A percentile compares a stretch with the other conserved stretches of the same genome.
Conservation (phyloP, 352 stramenopile genomes). For the Globisporangium spiculum region DNA sequence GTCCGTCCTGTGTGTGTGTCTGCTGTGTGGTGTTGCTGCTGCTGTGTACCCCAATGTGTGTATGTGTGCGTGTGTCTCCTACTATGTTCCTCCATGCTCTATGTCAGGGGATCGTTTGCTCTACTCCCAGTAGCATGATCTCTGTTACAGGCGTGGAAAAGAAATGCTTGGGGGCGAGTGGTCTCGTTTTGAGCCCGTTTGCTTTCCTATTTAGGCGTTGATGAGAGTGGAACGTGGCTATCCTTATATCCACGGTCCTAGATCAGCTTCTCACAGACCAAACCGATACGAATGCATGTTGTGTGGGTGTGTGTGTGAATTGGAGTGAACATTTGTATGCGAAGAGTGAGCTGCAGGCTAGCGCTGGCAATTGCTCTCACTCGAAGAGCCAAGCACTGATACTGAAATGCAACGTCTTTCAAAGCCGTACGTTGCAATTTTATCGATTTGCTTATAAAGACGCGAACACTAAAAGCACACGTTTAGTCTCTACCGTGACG, state of each 20-base stretch:
- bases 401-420: slow-evolving; percentile 71
- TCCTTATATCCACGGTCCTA: slow-evolving; percentile 42
- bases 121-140: slow-evolving; percentile 54
- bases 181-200: slow-evolving; percentile 68
- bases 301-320: slow-evolving; percentile 4
- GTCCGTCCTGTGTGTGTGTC: background rate
- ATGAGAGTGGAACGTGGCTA: slow-evolving; percentile 69
- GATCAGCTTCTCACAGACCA: slow-evolving; percentile 75
- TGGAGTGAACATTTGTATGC: slow-evolving; percentile 3
- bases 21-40: background rate
- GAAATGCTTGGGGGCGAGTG: slow-evolving; percentile 59
- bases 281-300: background rate
- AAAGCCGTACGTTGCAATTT: slow-evolving; percentile 60
- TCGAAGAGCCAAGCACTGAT: slow-evolving; percentile 44
- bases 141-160: slow-evolving; percentile 85
- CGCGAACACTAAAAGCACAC: slow-evolving; percentile 87
- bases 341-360: background rate
- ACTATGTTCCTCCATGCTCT: slow-evolving; percentile 44
- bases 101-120: slow-evolving; percentile 83
- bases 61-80: slow-evolving; percentile 15
- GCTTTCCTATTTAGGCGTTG: slow-evolving; percentile 59
- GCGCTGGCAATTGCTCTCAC: background rate
- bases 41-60: background rate
- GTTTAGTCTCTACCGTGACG: slow-evolving; percentile 67
- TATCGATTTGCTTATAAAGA: slow-evolving; percentile 82